Evolutionary conservation across 2,329 filamentous ascomycete genomes (phyloP).

Genomic region (Alternaria consortialis): DNA sequence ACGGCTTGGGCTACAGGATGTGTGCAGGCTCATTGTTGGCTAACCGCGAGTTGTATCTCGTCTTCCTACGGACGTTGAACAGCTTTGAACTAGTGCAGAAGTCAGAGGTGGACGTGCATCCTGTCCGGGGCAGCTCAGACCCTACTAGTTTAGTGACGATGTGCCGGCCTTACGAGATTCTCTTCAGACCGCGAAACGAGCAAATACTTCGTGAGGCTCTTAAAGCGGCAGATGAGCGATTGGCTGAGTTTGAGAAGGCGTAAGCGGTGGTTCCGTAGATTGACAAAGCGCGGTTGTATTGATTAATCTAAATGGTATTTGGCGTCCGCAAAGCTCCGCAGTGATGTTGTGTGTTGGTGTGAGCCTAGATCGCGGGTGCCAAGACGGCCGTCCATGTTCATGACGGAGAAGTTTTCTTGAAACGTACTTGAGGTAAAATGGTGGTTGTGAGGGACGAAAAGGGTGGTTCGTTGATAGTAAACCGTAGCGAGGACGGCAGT

Average conservation of each 20-base stretch:
- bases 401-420: neutral
- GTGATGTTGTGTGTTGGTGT: neutral
- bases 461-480: neutral
- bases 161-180: slow-evolving; percentile 65
- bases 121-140: slow-evolving; percentile 67
- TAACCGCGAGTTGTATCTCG: slow-evolving; percentile 71
- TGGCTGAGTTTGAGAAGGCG: slow-evolving; percentile 26
- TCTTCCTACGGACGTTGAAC: slow-evolving; percentile 69
- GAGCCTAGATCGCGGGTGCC: neutral
- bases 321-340: neutral
- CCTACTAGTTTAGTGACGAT: slow-evolving; percentile 70
- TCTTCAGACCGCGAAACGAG: slow-evolving; percentile 65
- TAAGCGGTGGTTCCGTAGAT: neutral
- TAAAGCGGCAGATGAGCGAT: slow-evolving; percentile 40
- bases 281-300: neutral
- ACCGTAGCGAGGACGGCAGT: slow-evolving; percentile 14
- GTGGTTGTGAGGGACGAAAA: neutral
- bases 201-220: slow-evolving; percentile 56
- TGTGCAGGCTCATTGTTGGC: slow-evolving; percentile 70
- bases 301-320: neutral
- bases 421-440: neutral
- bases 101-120: slow-evolving; percentile 66
- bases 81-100: slow-evolving; percentile 67
- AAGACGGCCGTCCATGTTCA: neutral
- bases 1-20: slow-evolving; percentile 73